Evolutionary conservation across 495 filamentous ascomycete genomes (phyloP), one percentile per base, ranked within the genome.

Genomic region (Xylaria venustula): DNA sequence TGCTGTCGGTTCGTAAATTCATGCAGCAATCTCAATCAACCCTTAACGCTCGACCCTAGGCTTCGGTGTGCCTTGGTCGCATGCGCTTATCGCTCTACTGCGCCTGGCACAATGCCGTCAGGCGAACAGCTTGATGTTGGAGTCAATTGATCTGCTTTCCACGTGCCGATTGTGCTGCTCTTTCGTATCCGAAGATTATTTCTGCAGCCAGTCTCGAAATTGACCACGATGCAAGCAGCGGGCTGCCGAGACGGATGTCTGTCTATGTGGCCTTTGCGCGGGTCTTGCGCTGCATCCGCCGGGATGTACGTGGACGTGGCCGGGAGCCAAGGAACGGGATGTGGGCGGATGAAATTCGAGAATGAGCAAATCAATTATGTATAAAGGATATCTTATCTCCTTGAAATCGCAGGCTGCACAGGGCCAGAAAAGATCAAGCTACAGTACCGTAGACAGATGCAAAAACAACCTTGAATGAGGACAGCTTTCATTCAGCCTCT

Each of bases 401-500:
- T n/a, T n/a, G n/a, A n/a, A n/a, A n/a, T n/a, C n/a, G n/a, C n/a
- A n/a, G n/a, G n/a, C n/a, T n/a, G n/a, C n/a, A n/a, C n/a, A n/a
- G n/a, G n/a, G n/a, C n/a, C n/a, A n/a, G n/a, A n/a, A n/a, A n/a
- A 48, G 20, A 23, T 17, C 4, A 28, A 23, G 47, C 23, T 34
- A 15, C 22, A 34, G 30, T 34, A 34, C n/a, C n/a, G 7, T 26
- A 11, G 5, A 48, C 23, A 28, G 22, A 3, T 41, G 26, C 22
- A 20, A 41, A 19, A 46, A n/a, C n/a, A n/a, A n/a, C n/a, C n/a
- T n/a, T n/a, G 19, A 40, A 26, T 62, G 45, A 62, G 60, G 60
- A 62, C 60, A 62, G 60, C 53, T 62, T 62, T 57, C 52, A 62
- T 62, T 57, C 60, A 37, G 60, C 36, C 8, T 12, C 15, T 14